These are phyloP conservation scores for Sporothrix mexicana DNA, from an alignment of 2,329 filamentous ascomycete species.

Conservation along the genomic window DNA sequence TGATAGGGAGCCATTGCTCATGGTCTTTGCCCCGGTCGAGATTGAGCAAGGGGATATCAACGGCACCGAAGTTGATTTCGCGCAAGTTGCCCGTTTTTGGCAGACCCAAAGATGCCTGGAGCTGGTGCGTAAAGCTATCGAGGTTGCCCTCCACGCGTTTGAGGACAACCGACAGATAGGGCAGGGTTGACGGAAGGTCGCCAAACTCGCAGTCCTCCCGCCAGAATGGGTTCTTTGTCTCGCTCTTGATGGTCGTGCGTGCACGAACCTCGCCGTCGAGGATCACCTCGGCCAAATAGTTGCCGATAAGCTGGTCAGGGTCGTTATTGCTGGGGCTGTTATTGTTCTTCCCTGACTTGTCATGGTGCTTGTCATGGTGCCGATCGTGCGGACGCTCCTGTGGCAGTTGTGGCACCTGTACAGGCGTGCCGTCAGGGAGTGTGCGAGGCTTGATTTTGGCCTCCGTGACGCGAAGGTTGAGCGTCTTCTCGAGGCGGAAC, in stretches of 20 bases:
- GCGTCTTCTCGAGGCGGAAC: slow-evolving; percentile 67
- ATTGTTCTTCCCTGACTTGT: slow-evolving; percentile 38
- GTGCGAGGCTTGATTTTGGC: slow-evolving; percentile 61
- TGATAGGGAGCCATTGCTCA: slow-evolving; percentile 86
- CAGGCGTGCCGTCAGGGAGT: slow-evolving; percentile 34
- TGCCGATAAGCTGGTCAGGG: slow-evolving; percentile 61
- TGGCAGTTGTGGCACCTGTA: slow-evolving; percentile 34
- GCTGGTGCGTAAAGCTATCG: slow-evolving; percentile 54
- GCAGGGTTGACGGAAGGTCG: slow-evolving; percentile 72
- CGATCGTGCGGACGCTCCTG: slow-evolving; percentile 43
- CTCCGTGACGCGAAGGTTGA: slow-evolving; percentile 64
- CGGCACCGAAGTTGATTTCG: slow-evolving; percentile 68
- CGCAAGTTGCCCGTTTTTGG: slow-evolving; percentile 52
- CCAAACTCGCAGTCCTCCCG: slow-evolving; percentile 78
- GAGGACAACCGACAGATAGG: slow-evolving; percentile 71
- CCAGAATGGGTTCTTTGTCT: slow-evolving; percentile 80
- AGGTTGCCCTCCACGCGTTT: slow-evolving; percentile 66
- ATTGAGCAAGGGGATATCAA: slow-evolving; percentile 83
- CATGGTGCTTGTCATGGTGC: slow-evolving; percentile 1
- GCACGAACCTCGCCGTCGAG: slow-evolving; percentile 80
- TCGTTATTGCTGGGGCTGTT: slow-evolving; percentile 41
- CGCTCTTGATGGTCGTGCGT: slow-evolving; percentile 72
- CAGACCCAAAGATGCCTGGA: slow-evolving; percentile 52
- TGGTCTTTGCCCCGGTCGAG: slow-evolving; percentile 76
- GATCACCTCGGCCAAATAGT: slow-evolving; percentile 80